These are phyloP conservation scores for Phytopythium litorale DNA, from an alignment of 352 stramenopile genomes.

Conservation along the genomic window DNA sequence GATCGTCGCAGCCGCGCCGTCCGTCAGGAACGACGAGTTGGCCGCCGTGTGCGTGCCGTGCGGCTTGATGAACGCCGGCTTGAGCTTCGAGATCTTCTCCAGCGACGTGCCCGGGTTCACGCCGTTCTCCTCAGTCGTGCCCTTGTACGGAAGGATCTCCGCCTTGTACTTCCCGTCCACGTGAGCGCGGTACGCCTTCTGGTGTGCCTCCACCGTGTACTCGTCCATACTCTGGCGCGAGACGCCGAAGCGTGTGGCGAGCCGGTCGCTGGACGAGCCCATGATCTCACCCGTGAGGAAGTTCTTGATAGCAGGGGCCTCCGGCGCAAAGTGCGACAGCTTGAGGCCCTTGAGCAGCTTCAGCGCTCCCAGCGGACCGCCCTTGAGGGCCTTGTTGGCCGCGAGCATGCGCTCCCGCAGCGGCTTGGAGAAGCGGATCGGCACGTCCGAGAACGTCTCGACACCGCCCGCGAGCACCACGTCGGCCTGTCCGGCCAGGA, in stretches of 20 bases:
- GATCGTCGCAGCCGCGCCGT: slow-evolving; percentile 94
- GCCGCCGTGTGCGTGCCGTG: slow-evolving; percentile 97
- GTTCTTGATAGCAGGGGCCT: slow-evolving; percentile 97
- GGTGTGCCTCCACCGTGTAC: slow-evolving; percentile 95
- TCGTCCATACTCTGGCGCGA: slow-evolving; percentile 95
- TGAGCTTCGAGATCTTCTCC: slow-evolving; percentile 95
- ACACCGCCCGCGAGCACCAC: slow-evolving; percentile 95
- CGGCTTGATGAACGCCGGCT: slow-evolving; percentile 98
- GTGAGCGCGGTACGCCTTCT: slow-evolving; percentile 93
- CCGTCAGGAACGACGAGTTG: slow-evolving; percentile 97
- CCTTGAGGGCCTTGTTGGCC: slow-evolving; percentile 95
- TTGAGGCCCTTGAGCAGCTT: slow-evolving; percentile 95
- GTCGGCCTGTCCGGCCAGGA: slow-evolving; percentile 93
- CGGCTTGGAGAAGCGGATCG: slow-evolving; percentile 94
- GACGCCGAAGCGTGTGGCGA: slow-evolving; percentile 93
- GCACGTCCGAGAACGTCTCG: slow-evolving; percentile 98
- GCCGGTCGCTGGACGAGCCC: slow-evolving; percentile 95
- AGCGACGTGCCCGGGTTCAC: slow-evolving; percentile 95
- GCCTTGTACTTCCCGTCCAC: slow-evolving; percentile 92
- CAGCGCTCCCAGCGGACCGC: slow-evolving; percentile 84
- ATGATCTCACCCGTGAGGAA: slow-evolving; percentile 99
- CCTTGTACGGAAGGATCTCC: slow-evolving; percentile 94
- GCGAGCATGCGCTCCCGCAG: slow-evolving; percentile 78
- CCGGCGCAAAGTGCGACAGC: slow-evolving; percentile 85
- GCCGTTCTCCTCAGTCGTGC: slow-evolving; percentile 94